These are phyloP conservation scores for Arthrobotrys sinensis DNA, from an alignment of 2,329 filamentous ascomycete species.

Conservation along the genomic window DNA sequence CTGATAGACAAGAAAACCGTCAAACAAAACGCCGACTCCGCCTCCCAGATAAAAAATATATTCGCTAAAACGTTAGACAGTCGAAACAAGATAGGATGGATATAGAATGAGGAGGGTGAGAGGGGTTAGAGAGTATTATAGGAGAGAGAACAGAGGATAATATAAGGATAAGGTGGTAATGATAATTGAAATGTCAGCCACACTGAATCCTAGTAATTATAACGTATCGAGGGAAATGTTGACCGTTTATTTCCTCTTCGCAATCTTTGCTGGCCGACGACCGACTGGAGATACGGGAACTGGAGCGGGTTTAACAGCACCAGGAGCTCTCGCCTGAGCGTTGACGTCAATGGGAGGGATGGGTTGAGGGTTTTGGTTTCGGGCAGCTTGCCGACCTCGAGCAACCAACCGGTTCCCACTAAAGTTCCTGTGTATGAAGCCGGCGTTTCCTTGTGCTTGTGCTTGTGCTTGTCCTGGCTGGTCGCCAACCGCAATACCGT, in stretches of 20 bases:
- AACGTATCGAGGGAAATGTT: too few relatives aligned
- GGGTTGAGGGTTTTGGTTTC: slow-evolving; percentile 1
- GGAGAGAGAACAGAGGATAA: background rate
- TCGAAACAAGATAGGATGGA: background rate
- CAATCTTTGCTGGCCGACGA: slow-evolving; percentile 45
- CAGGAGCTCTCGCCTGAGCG: background rate
- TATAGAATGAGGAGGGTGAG: background rate
- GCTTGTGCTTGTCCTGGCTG: background rate
- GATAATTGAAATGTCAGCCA: background rate
- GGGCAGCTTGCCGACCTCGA: slow-evolving; percentile 21
- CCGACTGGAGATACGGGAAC: slow-evolving; percentile 9
- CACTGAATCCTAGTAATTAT: background rate
- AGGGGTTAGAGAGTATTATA: background rate
- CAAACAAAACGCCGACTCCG: slow-evolving; percentile 6
- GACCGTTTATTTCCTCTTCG: slow-evolving; percentile 29
- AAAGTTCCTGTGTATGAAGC: slow-evolving; percentile 51
- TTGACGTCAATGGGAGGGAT: background rate
- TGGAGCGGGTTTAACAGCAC: slow-evolving; percentile 9
- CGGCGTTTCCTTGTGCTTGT: slow-evolving; percentile 4
- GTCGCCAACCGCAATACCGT: background rate
- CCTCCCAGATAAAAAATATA: background rate
- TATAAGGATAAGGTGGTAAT: background rate
- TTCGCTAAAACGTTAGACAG: slow-evolving; percentile 4
- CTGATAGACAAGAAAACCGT: background rate
- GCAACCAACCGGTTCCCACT: slow-evolving; percentile 38